A percentile compares a stretch with the other conserved stretches of the same genome.
Conservation (phyloP, 2,329 filamentous ascomycete species). For the Fusarium pseudograminearum region DNA sequence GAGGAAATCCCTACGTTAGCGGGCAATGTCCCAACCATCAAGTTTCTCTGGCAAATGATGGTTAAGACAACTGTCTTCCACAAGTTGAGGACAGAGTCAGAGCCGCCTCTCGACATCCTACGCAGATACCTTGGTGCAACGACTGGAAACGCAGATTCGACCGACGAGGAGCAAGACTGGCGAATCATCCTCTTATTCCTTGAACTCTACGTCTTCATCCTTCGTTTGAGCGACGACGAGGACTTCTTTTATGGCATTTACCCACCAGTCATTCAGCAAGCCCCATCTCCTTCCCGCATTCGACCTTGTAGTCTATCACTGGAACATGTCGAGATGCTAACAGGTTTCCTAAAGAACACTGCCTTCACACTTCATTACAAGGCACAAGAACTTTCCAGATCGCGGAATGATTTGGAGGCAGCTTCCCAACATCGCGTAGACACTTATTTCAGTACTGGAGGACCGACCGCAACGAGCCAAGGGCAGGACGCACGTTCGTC, state of each 20-base stretch:
- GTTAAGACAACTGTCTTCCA: conserved; percentile 58
- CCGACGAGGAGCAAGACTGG: conserved; percentile 73
- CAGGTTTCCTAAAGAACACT: conserved; percentile 88
- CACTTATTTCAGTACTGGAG: conserved; percentile 46
- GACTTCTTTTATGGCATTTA: conserved; percentile 81
- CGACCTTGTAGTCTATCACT: conserved; percentile 76
- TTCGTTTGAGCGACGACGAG: conserved; percentile 95
- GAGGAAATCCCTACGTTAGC: conserved; percentile 52
- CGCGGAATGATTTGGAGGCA: conserved; percentile 38
- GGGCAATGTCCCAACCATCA: conserved; percentile 68
- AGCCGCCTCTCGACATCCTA: conserved; percentile 48
- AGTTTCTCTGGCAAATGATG: conserved; percentile 83
- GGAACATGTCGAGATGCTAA: conserved; percentile 77
- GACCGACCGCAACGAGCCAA: conserved; percentile 2
- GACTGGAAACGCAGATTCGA: conserved; percentile 46
- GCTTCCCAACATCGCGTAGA: conserved; percentile 47
- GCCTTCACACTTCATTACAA: conserved; percentile 92
- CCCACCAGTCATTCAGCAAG: conserved; percentile 54
- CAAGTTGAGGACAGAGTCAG: conserved; percentile 49
- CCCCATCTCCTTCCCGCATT: conserved; percentile 60
- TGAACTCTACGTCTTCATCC: conserved; percentile 91
- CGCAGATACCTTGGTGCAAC: conserved; percentile 48
- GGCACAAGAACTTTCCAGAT: conserved; percentile 68
- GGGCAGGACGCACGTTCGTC: not conserved
- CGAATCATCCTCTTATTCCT: conserved; percentile 89